Conservation (phyloP, 139 green algal species). For the Chlamydomonas schloesseri region DNA sequence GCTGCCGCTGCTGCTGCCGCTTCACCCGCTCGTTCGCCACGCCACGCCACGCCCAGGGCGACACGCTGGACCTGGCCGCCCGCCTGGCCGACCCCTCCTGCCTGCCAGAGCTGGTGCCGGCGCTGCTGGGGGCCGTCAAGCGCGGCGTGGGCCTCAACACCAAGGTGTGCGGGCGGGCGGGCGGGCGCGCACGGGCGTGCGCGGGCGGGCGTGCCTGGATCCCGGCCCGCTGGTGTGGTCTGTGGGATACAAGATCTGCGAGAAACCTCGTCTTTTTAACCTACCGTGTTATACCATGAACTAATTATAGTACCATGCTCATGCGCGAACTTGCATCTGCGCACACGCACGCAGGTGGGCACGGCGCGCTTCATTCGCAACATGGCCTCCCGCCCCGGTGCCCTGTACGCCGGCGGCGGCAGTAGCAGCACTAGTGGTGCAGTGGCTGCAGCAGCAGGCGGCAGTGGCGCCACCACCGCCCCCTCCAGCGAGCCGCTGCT, state of each 20-base stretch:
- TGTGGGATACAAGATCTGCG: too few relatives aligned
- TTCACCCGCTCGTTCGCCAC: too few relatives aligned
- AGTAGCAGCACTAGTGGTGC: not conserved
- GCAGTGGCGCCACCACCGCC: not conserved
- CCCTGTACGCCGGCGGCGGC: constrained; percentile 3
- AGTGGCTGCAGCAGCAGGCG: not conserved
- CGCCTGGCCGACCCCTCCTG: constrained; percentile 44
- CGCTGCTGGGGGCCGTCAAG: constrained; percentile 53
- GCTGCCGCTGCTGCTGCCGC: too few relatives aligned
- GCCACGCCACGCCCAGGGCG: not conserved
- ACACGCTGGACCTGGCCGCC: constrained; percentile 51
- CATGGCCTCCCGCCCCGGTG: constrained; percentile 49
- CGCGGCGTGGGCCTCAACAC: constrained; percentile 80
- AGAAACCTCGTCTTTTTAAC: too few relatives aligned
- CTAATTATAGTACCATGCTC: too few relatives aligned
- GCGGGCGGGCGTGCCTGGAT: too few relatives aligned
- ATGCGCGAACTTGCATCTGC: too few relatives aligned
- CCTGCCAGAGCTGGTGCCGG: constrained; percentile 50
- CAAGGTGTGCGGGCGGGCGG: constrained; percentile 44
- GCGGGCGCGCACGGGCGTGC: not conserved
- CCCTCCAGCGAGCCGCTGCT: constrained; percentile 6
- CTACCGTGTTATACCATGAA: not conserved
- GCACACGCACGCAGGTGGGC: constrained; percentile 76
- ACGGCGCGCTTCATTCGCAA: constrained; percentile 79
- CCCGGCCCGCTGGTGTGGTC: too few relatives aligned